Evolutionary conservation across 2,329 filamentous ascomycete genomes (phyloP).

Genomic region (Colletotrichum sp.): DNA sequence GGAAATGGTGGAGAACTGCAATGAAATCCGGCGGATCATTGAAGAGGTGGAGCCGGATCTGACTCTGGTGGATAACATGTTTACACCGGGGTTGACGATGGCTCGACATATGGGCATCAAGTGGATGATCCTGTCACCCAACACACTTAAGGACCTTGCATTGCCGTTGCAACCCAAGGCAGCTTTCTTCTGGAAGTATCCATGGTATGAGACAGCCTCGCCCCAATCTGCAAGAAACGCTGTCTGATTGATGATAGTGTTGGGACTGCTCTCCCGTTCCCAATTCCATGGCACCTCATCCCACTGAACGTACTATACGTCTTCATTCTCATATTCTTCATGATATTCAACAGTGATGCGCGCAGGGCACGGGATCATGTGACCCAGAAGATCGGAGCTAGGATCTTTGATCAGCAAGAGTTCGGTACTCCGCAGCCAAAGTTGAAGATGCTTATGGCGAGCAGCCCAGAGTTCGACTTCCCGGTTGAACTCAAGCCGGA

Average conservation of each 20-base stretch:
- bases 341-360: neutral
- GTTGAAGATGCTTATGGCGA: slow-evolving; percentile 28
- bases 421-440: neutral
- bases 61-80: slow-evolving; percentile 13
- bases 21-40: neutral
- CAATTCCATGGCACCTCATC: neutral
- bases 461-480: slow-evolving; percentile 40
- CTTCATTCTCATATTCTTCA: neutral
- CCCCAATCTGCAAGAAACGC: accelerated
- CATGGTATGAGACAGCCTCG: slow-evolving; percentile 30
- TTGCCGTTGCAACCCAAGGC: neutral
- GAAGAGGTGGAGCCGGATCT: slow-evolving; percentile 6
- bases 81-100: slow-evolving; percentile 12
- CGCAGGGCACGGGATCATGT: neutral
- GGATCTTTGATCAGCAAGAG: neutral
- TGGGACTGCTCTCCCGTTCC: neutral
- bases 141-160: neutral
- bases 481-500: slow-evolving; percentile 38
- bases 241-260: neutral
- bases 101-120: neutral
- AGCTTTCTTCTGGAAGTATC: slow-evolving; percentile 39
- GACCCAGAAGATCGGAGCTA: neutral
- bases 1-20: neutral
- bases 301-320: neutral
- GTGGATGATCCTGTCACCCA: neutral